These are phyloP conservation scores for Tetrahymena elliotti DNA, from an alignment of 73 alveolate species.

Conservation along the genomic window DNA sequence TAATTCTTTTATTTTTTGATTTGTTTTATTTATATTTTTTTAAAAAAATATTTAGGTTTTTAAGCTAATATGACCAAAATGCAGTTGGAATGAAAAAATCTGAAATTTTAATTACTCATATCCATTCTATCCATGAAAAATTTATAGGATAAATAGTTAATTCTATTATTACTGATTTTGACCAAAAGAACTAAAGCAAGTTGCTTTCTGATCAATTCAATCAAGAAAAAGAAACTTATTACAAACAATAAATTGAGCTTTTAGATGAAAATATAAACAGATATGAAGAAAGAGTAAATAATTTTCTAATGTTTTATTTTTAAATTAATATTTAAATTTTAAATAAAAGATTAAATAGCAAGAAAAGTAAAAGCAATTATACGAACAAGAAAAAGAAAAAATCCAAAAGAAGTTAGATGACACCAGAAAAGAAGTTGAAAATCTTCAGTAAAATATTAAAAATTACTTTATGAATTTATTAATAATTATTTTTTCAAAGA, in stretches of 20 bases:
- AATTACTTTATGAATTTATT: background rate
- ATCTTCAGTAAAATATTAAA: background rate
- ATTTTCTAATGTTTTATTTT: too few relatives aligned
- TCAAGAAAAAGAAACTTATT: conserved; percentile 21
- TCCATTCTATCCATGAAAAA: conserved; percentile 11
- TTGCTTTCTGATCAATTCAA: background rate
- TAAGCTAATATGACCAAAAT: background rate
- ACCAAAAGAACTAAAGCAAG: background rate
- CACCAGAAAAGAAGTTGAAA: background rate
- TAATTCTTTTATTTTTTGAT: background rate
- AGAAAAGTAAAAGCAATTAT: background rate
- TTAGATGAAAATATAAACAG: conserved; percentile 5
- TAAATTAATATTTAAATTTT: background rate
- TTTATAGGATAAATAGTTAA: conserved; percentile 1
- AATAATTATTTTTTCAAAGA: background rate
- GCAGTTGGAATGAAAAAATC: conserved; percentile 23
- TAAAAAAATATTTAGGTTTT: background rate
- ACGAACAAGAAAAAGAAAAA: background rate
- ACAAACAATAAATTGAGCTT: conserved; percentile 5
- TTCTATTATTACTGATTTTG: conserved; percentile 3
- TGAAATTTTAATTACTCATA: conserved; percentile 19
- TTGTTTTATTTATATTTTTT: background rate
- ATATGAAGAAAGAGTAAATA: conserved; percentile 10
- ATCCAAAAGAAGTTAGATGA: background rate
- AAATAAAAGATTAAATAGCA: background rate